These are phyloP conservation scores for Microstegium vimineum DNA, from an alignment of 176 grass and related monocot genomes.

Conservation along the genomic window DNA sequence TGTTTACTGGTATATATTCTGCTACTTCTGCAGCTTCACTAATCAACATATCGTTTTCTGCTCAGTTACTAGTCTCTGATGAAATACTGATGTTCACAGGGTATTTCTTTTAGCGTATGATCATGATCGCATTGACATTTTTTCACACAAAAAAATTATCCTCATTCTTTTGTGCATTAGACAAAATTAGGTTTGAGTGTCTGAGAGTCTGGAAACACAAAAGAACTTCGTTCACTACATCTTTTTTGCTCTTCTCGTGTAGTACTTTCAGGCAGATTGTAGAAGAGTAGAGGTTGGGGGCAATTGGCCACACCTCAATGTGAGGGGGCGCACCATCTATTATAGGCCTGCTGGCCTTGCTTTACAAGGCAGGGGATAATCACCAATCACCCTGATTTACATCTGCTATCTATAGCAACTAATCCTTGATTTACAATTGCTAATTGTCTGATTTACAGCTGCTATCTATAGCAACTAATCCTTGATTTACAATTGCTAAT, in stretches of 20 bases:
- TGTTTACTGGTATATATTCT: not conserved
- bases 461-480: too few relatives aligned
- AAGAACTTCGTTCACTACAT: not conserved
- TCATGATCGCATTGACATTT: not conserved
- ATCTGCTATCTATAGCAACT: too few relatives aligned
- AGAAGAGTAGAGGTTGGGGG: too few relatives aligned
- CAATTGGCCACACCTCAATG: too few relatives aligned
- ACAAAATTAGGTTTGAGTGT: not conserved
- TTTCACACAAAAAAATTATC: not conserved
- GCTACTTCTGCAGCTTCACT: not conserved
- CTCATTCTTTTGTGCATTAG: not conserved
- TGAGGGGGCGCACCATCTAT: too few relatives aligned
- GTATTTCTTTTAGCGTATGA: not conserved
- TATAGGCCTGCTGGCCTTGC: too few relatives aligned
- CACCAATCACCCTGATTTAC: too few relatives aligned
- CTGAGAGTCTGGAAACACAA: not conserved
- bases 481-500: too few relatives aligned
- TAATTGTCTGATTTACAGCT: too few relatives aligned
- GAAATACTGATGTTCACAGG: not conserved
- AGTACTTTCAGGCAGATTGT: not conserved
- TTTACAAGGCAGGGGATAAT: too few relatives aligned
- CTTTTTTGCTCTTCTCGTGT: not conserved
- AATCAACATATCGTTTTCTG: not conserved
- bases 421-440: too few relatives aligned
- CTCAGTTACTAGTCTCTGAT: not conserved